Evolutionary conservation across 495 filamentous ascomycete species (phyloP).

Genomic region (Penicillium diatomitis): DNA sequence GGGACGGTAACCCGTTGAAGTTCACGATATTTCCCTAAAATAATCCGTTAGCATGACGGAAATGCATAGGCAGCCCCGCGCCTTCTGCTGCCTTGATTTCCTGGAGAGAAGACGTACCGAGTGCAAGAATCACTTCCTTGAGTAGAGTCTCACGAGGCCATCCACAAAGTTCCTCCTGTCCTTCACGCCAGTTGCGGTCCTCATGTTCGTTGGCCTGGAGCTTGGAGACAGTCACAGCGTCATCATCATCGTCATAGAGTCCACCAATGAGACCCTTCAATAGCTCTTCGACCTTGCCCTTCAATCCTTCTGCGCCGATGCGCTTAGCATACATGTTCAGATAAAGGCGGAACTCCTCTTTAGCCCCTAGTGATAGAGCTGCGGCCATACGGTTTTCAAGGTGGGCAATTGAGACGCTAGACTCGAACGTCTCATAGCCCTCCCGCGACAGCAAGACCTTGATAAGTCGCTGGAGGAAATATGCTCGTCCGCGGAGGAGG

Average conservation of each 20-base stretch:
- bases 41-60: slow-evolving; percentile 19
- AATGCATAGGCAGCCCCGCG: neutral
- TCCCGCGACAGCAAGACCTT: slow-evolving; percentile 76
- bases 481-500: slow-evolving; percentile 82
- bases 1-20: slow-evolving; percentile 86
- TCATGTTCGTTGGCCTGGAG: slow-evolving; percentile 53
- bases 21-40: slow-evolving; percentile 81
- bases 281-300: slow-evolving; percentile 85
- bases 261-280: slow-evolving; percentile 71
- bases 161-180: slow-evolving; percentile 58
- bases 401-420: slow-evolving; percentile 84
- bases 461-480: slow-evolving; percentile 79
- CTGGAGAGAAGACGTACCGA: slow-evolving; percentile 56
- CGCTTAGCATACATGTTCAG: slow-evolving; percentile 94
- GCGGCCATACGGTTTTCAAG: slow-evolving; percentile 92
- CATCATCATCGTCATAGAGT: slow-evolving; percentile 45
- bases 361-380: slow-evolving; percentile 71
- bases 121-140: slow-evolving; percentile 80
- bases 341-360: slow-evolving; percentile 85
- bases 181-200: slow-evolving; percentile 44
- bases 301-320: slow-evolving; percentile 79
- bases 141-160: slow-evolving; percentile 80
- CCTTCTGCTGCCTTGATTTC: neutral
- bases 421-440: slow-evolving; percentile 87
- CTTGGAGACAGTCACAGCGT: slow-evolving; percentile 25